Conservation (phyloP, 352 stramenopile genomes). For the Globisporangium solare region DNA sequence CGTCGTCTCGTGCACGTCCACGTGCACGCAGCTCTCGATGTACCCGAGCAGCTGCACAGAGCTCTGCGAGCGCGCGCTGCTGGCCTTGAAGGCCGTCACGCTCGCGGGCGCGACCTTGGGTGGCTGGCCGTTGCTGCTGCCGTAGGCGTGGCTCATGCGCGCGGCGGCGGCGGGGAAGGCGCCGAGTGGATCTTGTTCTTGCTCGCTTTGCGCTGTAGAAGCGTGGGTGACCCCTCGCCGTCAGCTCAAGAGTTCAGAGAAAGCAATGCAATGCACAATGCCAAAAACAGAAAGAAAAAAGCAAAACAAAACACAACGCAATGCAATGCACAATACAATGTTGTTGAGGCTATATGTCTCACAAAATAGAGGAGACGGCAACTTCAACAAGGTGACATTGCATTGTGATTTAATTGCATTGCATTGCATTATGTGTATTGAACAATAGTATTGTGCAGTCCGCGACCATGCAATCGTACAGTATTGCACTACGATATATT, state of each 20-base stretch:
- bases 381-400: background rate
- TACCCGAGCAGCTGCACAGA: constrained; percentile 82
- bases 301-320: background rate
- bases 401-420: background rate
- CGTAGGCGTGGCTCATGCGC: background rate
- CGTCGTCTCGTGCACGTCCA: constrained; percentile 40
- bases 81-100: constrained; percentile 18
- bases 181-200: constrained; percentile 2
- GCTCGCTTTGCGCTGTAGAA: background rate
- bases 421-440: background rate
- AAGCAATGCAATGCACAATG: background rate
- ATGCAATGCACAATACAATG: background rate
- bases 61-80: constrained; percentile 61
- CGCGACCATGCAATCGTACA: no score
- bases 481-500: no score
- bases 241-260: constrained; percentile 1
- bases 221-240: constrained; percentile 3
- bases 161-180: background rate
- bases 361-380: no score
- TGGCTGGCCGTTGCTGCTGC: constrained; percentile 2
- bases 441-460: no score
- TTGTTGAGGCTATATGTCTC: no score
- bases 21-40: constrained; percentile 56
- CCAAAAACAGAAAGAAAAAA: no score
- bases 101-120: constrained; percentile 9